Evolutionary conservation across 106 monocot species (phyloP), one percentile per base, ranked within the genome.

Genomic region (Platanthera guangdongensis): DNA sequence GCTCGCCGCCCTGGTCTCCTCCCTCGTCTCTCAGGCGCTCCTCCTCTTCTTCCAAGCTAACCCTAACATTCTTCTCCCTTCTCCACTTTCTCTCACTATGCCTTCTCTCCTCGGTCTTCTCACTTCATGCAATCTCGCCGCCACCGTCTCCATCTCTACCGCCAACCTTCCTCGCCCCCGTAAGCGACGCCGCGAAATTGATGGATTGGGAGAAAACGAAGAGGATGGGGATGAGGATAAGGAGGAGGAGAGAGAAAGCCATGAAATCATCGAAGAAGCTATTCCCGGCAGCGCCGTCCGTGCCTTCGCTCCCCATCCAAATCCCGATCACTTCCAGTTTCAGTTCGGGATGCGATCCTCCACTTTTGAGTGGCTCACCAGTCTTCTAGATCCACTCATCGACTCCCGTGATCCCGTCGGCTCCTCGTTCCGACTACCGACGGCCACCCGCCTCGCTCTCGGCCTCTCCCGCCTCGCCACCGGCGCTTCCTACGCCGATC

Each of bases 351-450:
- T 94, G 81, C 68, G 77, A 1, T 75, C 94, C 30, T 57, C 94
- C 64, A 85, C 94, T 57, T 94, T 94, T 81, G 80, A 94, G 68
- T 94, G 76, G 80, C 88, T 94, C 76, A 68, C 83, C 62, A 84
- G 88, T 73, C 91, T 94, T 53, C 91, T 94, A 76, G 94, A 94
- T 46, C 94, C 94, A 51, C 84, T 94, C 50, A 91, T 94, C 69
- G 86, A 86, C 78, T 83, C 74, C 73, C 72, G 77, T 19, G 77
- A 54, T 63, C 80, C 73, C 57, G 18, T 64, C 21, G 72, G 63
- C 14, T n/a, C 79, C 62, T 49, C 65, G 16, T 82, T 52, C 73
- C 47, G 16, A 57, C 80, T 84, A 39, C 78, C 80, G 12, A 68
- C 76, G 45, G 53, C 83, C 52, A 67, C 81, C 19, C 84, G 86